A percentile compares a stretch with the other conserved stretches of the same genome.
Conservation (phyloP, 176 grass and related monocot genomes). For the Oryza punctata region DNA sequence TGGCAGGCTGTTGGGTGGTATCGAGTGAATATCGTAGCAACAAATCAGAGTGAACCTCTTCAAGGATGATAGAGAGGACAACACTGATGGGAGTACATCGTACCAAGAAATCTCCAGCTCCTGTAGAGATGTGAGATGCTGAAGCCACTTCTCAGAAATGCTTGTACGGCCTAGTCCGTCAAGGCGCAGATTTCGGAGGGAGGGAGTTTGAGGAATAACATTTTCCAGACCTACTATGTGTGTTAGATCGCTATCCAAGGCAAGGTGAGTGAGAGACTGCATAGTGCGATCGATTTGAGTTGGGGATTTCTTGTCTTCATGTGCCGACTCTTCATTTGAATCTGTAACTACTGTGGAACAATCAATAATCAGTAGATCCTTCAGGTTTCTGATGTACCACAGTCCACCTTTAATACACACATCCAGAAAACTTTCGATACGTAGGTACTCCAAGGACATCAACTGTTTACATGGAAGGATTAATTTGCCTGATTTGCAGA, state of each 20-base stretch:
- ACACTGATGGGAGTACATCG: not conserved
- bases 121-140: slow-evolving; percentile 5
- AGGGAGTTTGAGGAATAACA: not conserved
- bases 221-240: not conserved
- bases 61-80: slow-evolving; percentile 15
- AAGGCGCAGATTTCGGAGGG: not conserved
- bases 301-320: not conserved
- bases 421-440: not conserved
- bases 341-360: not conserved
- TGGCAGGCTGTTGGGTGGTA: slow-evolving; percentile 3
- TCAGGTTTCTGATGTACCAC: slow-evolving; percentile 6
- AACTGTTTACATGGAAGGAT: slow-evolving; percentile 25
- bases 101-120: slow-evolving; percentile 20
- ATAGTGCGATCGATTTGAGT: not conserved
- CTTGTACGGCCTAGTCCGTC: not conserved
- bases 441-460: slow-evolving; percentile 4
- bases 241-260: not conserved
- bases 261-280: slow-evolving; percentile 27
- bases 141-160: not conserved
- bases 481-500: not conserved
- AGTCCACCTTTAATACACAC: slow-evolving; percentile 19
- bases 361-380: not conserved
- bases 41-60: not conserved
- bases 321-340: not conserved
- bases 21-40: not conserved